Evolutionary conservation across 345 rosid genomes (phyloP), one percentile per base, ranked within the genome.

Genomic region (Citropsis articulata): DNA sequence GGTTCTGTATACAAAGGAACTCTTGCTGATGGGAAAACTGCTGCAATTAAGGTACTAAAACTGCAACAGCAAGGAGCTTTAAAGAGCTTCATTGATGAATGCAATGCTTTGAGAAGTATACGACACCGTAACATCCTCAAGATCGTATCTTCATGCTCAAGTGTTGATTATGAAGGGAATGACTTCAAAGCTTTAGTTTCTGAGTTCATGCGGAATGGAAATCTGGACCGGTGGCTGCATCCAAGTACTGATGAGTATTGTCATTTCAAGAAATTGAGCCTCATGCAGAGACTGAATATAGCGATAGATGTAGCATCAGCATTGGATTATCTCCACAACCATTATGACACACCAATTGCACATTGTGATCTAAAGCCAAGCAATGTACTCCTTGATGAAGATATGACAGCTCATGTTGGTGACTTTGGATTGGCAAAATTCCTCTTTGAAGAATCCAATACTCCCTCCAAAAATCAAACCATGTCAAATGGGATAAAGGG

Each of bases 311-410:
- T 84, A 67, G 87, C 84, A 57, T 67, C 62, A 55, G 87, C 87
- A 21, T 31, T 84, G 65, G 80, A 81, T 21, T 84, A 84, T 76
- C 87, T 81, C 9, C 87, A 84, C 65, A 50, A 75, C 53, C 13
- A 81, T 25, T 81, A 78, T 36, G 79, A 81, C 21, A 74, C 76
- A 35, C 76, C 83, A n/a, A 76, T 84, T 61, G 81, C 61, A 30
- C 87, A 84, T 38, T 84, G 83, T n/a, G 87, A 84, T 76, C 73
- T 81, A 25, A 84, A 81, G 73, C 87, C 84, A 36, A 84, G 87
- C 74, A 84, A 81, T 45, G 79, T 81, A 33, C 83, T 81, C 4
- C 76, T 84, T 10, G 84, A 84, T 22, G 66, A 76, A n/a, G 71
- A 79, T 48, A 75, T 81, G 81, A 81, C 75, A 8, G 84, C 81